Evolutionary conservation across 1,284 basidiomycete genomes (phyloP), one percentile per base, ranked within the genome.

Genomic region (Stereum hirsutum): DNA sequence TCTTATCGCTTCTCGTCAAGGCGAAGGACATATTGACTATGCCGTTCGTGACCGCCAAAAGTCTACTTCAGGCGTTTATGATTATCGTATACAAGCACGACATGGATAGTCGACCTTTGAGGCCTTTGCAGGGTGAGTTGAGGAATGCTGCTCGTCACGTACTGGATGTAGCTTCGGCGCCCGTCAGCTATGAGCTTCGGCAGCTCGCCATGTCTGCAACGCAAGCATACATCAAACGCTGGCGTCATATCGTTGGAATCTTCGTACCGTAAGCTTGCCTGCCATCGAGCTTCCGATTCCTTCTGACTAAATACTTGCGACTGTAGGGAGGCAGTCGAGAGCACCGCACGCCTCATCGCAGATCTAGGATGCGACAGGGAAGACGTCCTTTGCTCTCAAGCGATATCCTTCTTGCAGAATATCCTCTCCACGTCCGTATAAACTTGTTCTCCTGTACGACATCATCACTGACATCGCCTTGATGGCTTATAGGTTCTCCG

Each of bases 21-120:
- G 51, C 70, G 19, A 56, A 63, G 21, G 64, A 72, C 39, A 49
- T 78, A 10, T 48, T 59, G 7, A 53, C 61, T 10, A 54, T 81
- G 10, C 77, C 80, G 0, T 64, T 71, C 32, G 52, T 75, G 39
- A 71, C 70, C 2, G 53, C 73, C 48, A 83, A 82, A 56, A 70
- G 65, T 42, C 53, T 81, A 36, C 58, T 85, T 39, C 81, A 84
- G 57, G 64, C 70, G 0, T 50, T 83, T n/a, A 67, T 78, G 45
- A 72, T 83, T 27, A 64, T 76, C 47, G 67, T 83, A 21, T 76
- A 78, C 60, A 85, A 85, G 58, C 78, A 83, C 48, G 76, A 85
- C 53, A 73, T 85, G 43, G 74, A 77, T 37, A 72, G 68, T 44
- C 61, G 54, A 24, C 57, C 68, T 15, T 61, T 84, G 41, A 66